Percentiles rank a stretch among this genome's conserved stretches.
Evolutionary conservation across 345 rosid species (phyloP).

Genomic region (Aegle marmelos): DNA sequence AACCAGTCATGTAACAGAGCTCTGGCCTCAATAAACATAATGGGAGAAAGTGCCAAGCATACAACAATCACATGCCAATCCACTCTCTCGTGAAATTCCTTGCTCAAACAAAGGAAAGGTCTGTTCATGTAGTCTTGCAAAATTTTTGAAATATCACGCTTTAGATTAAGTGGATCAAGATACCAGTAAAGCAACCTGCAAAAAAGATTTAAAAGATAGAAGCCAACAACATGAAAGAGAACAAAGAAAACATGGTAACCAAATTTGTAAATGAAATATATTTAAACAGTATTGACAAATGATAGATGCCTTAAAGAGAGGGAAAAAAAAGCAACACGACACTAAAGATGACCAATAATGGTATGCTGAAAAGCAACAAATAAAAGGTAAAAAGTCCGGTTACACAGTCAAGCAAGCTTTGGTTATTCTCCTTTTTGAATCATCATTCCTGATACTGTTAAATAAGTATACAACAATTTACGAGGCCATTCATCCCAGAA

Average conservation of each 20-base stretch:
- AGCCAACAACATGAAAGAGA: neutral
- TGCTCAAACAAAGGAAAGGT: conserved; percentile 62
- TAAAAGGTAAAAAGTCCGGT: neutral
- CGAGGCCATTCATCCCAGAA: neutral
- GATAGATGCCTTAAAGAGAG: neutral
- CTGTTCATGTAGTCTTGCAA: conserved; percentile 48
- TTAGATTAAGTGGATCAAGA: conserved; percentile 57
- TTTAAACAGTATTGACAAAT: neutral
- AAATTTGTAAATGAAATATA: neutral
- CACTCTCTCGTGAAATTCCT: conserved; percentile 50
- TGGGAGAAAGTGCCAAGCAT: conserved; percentile 57
- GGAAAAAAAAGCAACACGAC: neutral
- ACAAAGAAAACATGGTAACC: neutral
- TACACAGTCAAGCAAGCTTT: neutral
- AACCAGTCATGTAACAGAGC: conserved; percentile 72
- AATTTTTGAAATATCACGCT: conserved; percentile 54
- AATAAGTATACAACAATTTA: neutral
- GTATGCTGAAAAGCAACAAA: neutral
- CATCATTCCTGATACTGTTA: neutral
- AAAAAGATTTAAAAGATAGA: neutral
- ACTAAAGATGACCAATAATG: neutral
- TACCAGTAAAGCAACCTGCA: conserved; percentile 72
- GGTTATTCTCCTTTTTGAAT: neutral
- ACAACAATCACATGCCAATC: conserved; percentile 49
- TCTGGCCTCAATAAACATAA: conserved; percentile 45